Percentiles rank a stretch among this genome's conserved stretches.
These are phyloP conservation scores for Aspergillus cavernicola DNA, from an alignment of 495 filamentous ascomycete genomes.

Conservation along the genomic window DNA sequence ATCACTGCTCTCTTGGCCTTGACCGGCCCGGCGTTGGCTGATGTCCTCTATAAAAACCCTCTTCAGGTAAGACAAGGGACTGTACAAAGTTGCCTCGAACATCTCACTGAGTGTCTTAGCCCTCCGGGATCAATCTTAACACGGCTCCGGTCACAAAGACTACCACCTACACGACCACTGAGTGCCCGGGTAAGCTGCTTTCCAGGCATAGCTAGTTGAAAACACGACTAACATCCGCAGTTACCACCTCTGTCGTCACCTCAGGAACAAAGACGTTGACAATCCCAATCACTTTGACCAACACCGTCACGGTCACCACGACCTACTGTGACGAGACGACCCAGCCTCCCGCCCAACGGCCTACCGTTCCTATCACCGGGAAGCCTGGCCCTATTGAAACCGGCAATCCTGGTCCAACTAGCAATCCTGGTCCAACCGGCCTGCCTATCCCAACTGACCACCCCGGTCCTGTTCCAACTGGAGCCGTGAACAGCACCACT, in stretches of 20 bases:
- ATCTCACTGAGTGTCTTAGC: neutral
- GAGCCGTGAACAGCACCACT: neutral
- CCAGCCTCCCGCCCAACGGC: neutral
- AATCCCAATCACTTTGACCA: conserved; percentile 36
- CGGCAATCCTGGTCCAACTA: neutral
- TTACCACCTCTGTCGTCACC: conserved; percentile 30
- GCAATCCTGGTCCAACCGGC: conserved; percentile 3
- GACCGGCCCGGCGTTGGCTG: conserved; percentile 39
- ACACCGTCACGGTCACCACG: conserved; percentile 36
- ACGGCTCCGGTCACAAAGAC: conserved; percentile 28
- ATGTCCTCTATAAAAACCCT: conserved; percentile 25
- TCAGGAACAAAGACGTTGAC: conserved; percentile 29
- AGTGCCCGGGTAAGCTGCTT: conserved; percentile 31
- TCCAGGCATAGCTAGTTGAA: neutral
- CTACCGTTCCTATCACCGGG: neutral
- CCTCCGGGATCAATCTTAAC: conserved; percentile 6
- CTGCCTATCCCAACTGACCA: conserved; percentile 7
- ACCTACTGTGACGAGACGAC: conserved; percentile 26
- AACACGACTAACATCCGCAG: conserved; percentile 16
- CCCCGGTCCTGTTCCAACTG: conserved; percentile 11
- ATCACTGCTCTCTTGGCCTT: conserved; percentile 40
- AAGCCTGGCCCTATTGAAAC: neutral
- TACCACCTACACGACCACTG: conserved; percentile 34
- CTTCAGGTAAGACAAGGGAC: conserved; percentile 4
- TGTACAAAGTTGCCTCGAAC: neutral